Evolutionary conservation across 1,284 basidiomycete species (phyloP).

Genomic region (Xerocomus amazonicus): DNA sequence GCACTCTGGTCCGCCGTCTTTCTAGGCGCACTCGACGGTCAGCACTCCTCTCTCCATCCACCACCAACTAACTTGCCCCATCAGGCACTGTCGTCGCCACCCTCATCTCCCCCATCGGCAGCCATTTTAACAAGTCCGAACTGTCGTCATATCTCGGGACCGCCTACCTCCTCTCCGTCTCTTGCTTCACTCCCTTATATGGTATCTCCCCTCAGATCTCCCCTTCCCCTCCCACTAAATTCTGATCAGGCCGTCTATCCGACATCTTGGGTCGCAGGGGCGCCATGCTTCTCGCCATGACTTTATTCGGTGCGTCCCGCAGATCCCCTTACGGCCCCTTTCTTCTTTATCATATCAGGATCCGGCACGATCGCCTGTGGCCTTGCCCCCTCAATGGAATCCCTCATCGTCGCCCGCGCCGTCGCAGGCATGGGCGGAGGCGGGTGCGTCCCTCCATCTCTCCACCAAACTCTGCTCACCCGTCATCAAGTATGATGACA

Average conservation of each 20-base stretch:
- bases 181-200: slow-evolving; percentile 88
- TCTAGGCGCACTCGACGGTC: slow-evolving; percentile 78
- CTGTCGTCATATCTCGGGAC: slow-evolving; percentile 86
- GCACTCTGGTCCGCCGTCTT: slow-evolving; percentile 79
- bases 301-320: slow-evolving; percentile 65
- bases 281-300: slow-evolving; percentile 76
- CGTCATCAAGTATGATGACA: slow-evolving; percentile 67
- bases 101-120: slow-evolving; percentile 74
- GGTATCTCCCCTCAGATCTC: slow-evolving; percentile 43
- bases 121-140: slow-evolving; percentile 73
- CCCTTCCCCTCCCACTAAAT: slow-evolving; percentile 21
- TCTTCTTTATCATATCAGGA: slow-evolving; percentile 43
- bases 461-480: neutral
- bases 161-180: slow-evolving; percentile 82
- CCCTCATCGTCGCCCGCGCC: slow-evolving; percentile 76
- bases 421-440: slow-evolving; percentile 90
- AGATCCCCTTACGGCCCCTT: slow-evolving; percentile 14
- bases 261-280: slow-evolving; percentile 86
- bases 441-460: slow-evolving; percentile 47
- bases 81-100: slow-evolving; percentile 77
- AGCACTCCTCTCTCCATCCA: slow-evolving; percentile 14
- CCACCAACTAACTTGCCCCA: slow-evolving; percentile 2
- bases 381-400: slow-evolving; percentile 77
- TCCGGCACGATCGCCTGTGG: slow-evolving; percentile 82
- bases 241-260: slow-evolving; percentile 67